Evolutionary conservation across 176 grass and related monocot genomes (phyloP), one percentile per base, ranked within the genome.

Genomic region (Areca catechu): DNA sequence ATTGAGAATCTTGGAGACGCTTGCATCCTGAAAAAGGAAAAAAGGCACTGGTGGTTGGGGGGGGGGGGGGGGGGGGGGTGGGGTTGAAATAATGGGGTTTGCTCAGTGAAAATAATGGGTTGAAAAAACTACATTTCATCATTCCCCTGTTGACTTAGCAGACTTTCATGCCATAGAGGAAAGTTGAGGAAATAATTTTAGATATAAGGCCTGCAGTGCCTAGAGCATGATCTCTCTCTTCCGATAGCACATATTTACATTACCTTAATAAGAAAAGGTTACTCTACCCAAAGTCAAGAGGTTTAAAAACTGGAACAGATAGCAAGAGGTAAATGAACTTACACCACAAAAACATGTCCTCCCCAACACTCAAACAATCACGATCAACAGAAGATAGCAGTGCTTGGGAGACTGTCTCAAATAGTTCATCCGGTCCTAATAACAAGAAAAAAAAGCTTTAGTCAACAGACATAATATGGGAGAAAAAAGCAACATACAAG

Each of bases 321-420:
- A 49, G 20, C 12, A 17, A 34, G 16, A 24, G 22, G 18, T 16
- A 16, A 67, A 49, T 24, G 4, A 54, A 74, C 92, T 81, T 91
- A 97, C 92, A 97, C 86, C 50, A 91, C 18, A 43, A 97, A 63
- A 70, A 96, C 86, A 65, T 96, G 74, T 59, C 80, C 92, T 69
- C 92, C 92, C 80, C 86, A 90, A 54, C 92, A 63, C 86, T 90
- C 9, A 90, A 78, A 58, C 86, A 97, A 73, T 97, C 92, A 7
- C 92, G 86, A 56, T 97, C 86, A 15, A 88, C 75, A 15, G 92
- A 97, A 52, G 86, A 69, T 53, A 72, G 20, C 65, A 97, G 51
- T 61, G 92, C 86, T 87, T 97, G 92, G n/a, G 92, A 97, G 59
- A 97, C 63, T 5, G 86, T 97, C 77, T 91, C 83, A 27, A 97